Base-by-base conservation (phyloP, 805 yeast genomes). In the Cyberlindnera bimundalis region DNA sequence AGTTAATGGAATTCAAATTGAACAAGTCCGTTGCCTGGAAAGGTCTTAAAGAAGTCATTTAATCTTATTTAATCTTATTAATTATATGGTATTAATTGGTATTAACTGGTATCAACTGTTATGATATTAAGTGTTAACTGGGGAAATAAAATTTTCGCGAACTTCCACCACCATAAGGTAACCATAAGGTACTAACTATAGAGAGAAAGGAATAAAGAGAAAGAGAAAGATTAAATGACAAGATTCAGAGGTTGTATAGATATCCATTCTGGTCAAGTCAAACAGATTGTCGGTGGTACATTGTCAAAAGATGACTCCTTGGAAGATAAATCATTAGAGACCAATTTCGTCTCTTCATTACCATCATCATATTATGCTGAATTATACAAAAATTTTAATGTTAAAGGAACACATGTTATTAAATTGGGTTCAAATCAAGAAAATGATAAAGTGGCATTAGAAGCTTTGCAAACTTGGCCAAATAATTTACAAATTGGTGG, bases 231-330 rank as follows among this genome's bases (percentile, higher is more conserved):
- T 8, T 17, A 18, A 19, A 89, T 90, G 96, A 90, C 96, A 0
- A 72, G 73, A 38, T 93, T 87, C 65, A 77, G 90, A 55, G 98
- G 97, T 1, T 93, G 99, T 58, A 91, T 93, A 28, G 99, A 93
- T 59, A 80, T 93, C 43, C 99, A 93, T 62, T 76, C 84, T 7
- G 99, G 99, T 2, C 83, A 86, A 51, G 99, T 93, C 46, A 93
- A 93, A 57, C 99, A 93, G 61, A 93, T 93, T 39, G 97, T 93
- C 1, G 99, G 99, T 6, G 96, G 96, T 0, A 84, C 96, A 0
- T 68, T 93, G 16, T 70, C 73, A 10, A 82, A 80, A 43, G 81
- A 78, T 48, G 62, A 61, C 4, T 62, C 62, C 3, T 15, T 29
- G 6, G 14, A 63, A 5, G 75, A 68, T 12, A 46, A 55, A 0